Evolutionary conservation across 306 rosid genomes (phyloP), one percentile per base, ranked within the genome.

Genomic region (Quercus gilva): DNA sequence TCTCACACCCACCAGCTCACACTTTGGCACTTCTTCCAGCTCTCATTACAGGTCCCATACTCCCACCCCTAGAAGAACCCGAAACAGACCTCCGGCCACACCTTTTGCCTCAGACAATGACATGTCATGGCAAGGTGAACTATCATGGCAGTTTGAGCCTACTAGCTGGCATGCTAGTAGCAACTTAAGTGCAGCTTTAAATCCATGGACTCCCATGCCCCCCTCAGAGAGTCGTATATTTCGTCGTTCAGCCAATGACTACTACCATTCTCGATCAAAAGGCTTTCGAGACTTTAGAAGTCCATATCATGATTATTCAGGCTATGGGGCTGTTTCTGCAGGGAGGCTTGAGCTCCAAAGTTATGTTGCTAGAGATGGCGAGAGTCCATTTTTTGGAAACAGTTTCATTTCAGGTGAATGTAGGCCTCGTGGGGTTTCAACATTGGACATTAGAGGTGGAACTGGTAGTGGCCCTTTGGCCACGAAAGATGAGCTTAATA

Each of bases 131-230:
- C 89, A 87, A 73, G 83, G 81, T 10, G 95, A 91, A 82, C 80
- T 94, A 76, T 94, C 97, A 4, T 94, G 98, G 97, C 90, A 91
- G 56, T 87, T 90, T 51, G 86, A 88, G 86, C 86, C 99, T 21
- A 80, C 76, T 0, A 92, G 95, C 10, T 87, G 83, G 91, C 82
- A 57, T 0, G 92, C 85, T 17, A 60, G 76, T 55, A 87, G 82
- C 67, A 83, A 73, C 71, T 78, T 91, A 5, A 90, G 95, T 18
- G 70, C 90, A 17, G 90, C 74, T 84, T 45, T 94, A 18, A 89
- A 87, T 72, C 97, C 94, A 9, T 94, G 97, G 98, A 59, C 88
- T 7, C 61, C 86, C 0, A 33, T 69, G 76, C 37, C 86, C 18
- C 31, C 87, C 2, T 65, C 82, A 0, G 81, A 75, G 51, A 85